phyloP scores from a whole-genome alignment of 2,329 filamentous ascomycete species.

The Alternaria ethzedia region DNA sequence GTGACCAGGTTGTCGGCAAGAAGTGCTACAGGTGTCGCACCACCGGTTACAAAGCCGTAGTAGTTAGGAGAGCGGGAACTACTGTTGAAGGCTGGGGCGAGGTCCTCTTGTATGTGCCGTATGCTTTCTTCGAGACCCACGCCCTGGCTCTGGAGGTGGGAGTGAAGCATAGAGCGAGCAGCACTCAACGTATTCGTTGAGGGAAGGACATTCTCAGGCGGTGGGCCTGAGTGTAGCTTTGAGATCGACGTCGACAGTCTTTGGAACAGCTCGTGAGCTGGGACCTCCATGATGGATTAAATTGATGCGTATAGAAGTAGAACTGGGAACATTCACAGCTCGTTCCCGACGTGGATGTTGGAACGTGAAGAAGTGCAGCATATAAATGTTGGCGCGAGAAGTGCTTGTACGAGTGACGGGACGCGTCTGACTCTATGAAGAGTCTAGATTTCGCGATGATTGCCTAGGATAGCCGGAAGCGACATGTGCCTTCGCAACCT shows the following conservation, averaged over 20 bases:
- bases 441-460: neutral
- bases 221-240: conserved; percentile 25
- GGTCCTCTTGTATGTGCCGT: conserved; percentile 54
- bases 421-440: conserved; percentile 1
- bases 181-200: conserved; percentile 30
- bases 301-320: neutral
- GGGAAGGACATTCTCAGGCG: conserved; percentile 45
- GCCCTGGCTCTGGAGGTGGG: conserved; percentile 48
- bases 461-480: neutral
- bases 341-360: neutral
- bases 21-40: conserved; percentile 77
- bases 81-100: conserved; percentile 67
- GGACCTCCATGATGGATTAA: conserved; percentile 14
- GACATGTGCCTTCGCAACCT: neutral
- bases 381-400: neutral
- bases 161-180: conserved; percentile 46
- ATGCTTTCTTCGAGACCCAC: conserved; percentile 52
- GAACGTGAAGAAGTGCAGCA: neutral
- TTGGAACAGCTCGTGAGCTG: conserved; percentile 18
- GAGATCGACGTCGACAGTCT: conserved; percentile 33
- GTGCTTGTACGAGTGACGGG: neutral
- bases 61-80: conserved; percentile 62
- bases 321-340: neutral
- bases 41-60: conserved; percentile 90
- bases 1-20: conserved; percentile 86